Conservation (phyloP, 352 stramenopile genomes). For the Pythium phragmiticola region DNA sequence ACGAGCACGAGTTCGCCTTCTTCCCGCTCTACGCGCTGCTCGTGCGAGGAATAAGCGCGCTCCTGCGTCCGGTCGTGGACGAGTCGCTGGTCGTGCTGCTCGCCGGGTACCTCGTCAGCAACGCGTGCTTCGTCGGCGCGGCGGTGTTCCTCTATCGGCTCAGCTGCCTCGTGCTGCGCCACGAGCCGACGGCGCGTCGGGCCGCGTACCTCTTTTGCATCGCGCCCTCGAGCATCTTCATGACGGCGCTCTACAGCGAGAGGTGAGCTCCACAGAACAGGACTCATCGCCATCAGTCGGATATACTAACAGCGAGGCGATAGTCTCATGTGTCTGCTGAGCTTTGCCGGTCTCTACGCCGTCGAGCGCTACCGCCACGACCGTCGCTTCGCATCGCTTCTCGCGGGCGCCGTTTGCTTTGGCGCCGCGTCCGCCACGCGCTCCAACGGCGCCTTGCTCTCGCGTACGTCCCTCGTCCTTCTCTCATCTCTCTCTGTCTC, state of each 20-base stretch:
- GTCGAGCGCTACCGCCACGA: constrained; percentile 36
- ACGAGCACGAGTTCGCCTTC: constrained; percentile 85
- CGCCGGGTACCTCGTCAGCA: constrained; percentile 68
- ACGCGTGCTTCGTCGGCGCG: constrained; percentile 69
- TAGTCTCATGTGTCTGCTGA: constrained; percentile 76
- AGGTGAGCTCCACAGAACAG: constrained; percentile 32
- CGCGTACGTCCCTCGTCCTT: constrained; percentile 45
- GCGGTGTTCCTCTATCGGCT: constrained; percentile 72
- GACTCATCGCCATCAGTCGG: too few relatives aligned
- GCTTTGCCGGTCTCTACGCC: constrained; percentile 74
- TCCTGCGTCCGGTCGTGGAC: constrained; percentile 23
- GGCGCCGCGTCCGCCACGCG: constrained; percentile 61
- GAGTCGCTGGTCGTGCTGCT: constrained; percentile 28
- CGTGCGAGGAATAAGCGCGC: constrained; percentile 30
- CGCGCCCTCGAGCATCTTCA: constrained; percentile 77
- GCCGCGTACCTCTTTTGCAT: constrained; percentile 79
- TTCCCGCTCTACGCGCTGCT: constrained; percentile 79
- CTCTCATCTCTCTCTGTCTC: not conserved
- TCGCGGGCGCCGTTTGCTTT: constrained; percentile 49
- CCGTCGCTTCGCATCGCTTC: constrained; percentile 20
- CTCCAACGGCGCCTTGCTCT: constrained; percentile 80
- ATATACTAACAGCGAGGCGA: too few relatives aligned
- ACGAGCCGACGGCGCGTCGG: constrained; percentile 53
- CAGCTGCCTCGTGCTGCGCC: constrained; percentile 46
- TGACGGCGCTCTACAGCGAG: constrained; percentile 79